Conservation (phyloP, 2,329 filamentous ascomycete genomes). For the Phialemoniopsis sp. region DNA sequence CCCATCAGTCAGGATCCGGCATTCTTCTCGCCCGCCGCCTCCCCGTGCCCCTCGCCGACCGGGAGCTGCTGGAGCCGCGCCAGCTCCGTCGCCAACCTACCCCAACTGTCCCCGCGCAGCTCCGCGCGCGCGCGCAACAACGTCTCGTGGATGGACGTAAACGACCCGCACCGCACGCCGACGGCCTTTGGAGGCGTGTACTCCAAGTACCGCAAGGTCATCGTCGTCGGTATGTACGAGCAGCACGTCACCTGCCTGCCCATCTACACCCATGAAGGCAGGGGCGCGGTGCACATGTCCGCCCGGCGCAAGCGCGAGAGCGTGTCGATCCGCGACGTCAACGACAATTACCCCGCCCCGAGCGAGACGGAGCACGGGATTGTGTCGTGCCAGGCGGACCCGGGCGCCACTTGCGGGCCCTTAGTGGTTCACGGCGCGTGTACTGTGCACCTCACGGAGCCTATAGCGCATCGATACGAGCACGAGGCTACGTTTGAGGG, state of each 20-base stretch:
- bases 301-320: slow-evolving; percentile 7
- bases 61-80: too few species aligned
- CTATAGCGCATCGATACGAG: slow-evolving; percentile 12
- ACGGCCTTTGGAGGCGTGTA: slow-evolving; percentile 16
- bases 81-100: too few species aligned
- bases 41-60: too few species aligned
- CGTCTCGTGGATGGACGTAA: not conserved
- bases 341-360: slow-evolving; percentile 3
- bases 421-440: slow-evolving; percentile 12
- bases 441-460: slow-evolving; percentile 13
- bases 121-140: not conserved
- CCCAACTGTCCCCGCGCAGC: too few species aligned
- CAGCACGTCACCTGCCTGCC: slow-evolving; percentile 15
- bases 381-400: slow-evolving; percentile 7
- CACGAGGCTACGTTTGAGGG: slow-evolving; percentile 16
- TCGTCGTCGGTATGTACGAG: slow-evolving; percentile 14
- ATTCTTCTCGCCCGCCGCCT: too few species aligned
- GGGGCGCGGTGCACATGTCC: slow-evolving; percentile 12
- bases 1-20: too few species aligned
- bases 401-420: not conserved
- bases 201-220: slow-evolving; percentile 19
- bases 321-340: slow-evolving; percentile 15
- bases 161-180: slow-evolving; percentile 15
- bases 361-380: slow-evolving; percentile 9
- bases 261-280: slow-evolving; percentile 17